These are phyloP conservation scores for Triadica sebifera DNA, from an alignment of 345 rosid species.

Conservation along the genomic window DNA sequence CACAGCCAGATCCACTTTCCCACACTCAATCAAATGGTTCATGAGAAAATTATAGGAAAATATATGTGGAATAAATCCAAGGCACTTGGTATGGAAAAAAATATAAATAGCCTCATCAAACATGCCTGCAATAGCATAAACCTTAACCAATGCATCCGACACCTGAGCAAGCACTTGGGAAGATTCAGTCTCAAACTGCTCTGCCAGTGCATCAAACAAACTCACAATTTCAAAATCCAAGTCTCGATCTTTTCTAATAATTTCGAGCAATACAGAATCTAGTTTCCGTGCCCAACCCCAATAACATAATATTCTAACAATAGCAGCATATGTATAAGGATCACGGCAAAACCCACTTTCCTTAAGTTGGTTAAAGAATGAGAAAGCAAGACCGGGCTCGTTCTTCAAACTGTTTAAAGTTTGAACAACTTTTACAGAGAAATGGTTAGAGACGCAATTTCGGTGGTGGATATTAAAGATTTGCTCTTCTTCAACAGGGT, in stretches of 20 bases:
- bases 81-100: slow-evolving; percentile 33
- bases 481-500: slow-evolving; percentile 20
- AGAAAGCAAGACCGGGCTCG: slow-evolving; percentile 51
- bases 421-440: slow-evolving; percentile 28
- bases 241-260: slow-evolving; percentile 33
- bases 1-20: slow-evolving; percentile 41
- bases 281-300: slow-evolving; percentile 45
- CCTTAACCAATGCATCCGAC: slow-evolving; percentile 53
- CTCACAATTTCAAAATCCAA: slow-evolving; percentile 36
- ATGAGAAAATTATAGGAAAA: slow-evolving; percentile 57
- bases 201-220: slow-evolving; percentile 41
- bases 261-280: slow-evolving; percentile 41
- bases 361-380: slow-evolving; percentile 39
- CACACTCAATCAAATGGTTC: slow-evolving; percentile 46
- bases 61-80: slow-evolving; percentile 38
- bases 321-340: slow-evolving; percentile 43
- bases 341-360: slow-evolving; percentile 37
- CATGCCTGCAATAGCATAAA: slow-evolving; percentile 43
- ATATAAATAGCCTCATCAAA: slow-evolving; percentile 56
- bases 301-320: slow-evolving; percentile 40
- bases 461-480: slow-evolving; percentile 2
- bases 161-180: slow-evolving; percentile 26
- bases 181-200: slow-evolving; percentile 23
- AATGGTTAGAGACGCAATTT: slow-evolving; percentile 9
- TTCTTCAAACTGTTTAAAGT: slow-evolving; percentile 31